These are phyloP conservation scores for Fomitopsis pulvina DNA, from an alignment of 768 basidiomycete genomes.

Conservation along the genomic window DNA sequence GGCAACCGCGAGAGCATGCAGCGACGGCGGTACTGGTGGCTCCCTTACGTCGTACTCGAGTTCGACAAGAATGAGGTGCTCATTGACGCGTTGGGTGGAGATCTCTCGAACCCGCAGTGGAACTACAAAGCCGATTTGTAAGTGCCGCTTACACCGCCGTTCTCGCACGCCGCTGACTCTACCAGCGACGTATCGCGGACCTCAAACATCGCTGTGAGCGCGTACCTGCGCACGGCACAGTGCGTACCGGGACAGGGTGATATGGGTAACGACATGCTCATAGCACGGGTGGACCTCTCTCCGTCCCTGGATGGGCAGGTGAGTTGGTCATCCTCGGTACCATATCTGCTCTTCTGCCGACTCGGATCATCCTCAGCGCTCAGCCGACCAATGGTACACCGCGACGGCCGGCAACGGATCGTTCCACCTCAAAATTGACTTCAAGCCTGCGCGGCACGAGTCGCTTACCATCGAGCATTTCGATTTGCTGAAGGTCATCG, in stretches of 20 bases:
- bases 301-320: slow-evolving; percentile 78
- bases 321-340: slow-evolving; percentile 28
- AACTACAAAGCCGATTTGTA: slow-evolving; percentile 95
- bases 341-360: not conserved
- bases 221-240: slow-evolving; percentile 82
- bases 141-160: slow-evolving; percentile 26
- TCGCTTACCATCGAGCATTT: slow-evolving; percentile 93
- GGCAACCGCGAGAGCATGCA: slow-evolving; percentile 83
- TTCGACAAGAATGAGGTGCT: slow-evolving; percentile 97
- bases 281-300: slow-evolving; percentile 87
- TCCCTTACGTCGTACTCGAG: slow-evolving; percentile 96
- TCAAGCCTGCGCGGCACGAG: slow-evolving; percentile 80
- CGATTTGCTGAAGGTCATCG: slow-evolving; percentile 95
- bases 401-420: slow-evolving; percentile 82
- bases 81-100: slow-evolving; percentile 94
- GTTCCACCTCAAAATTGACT: slow-evolving; percentile 94
- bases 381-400: slow-evolving; percentile 87
- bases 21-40: slow-evolving; percentile 89
- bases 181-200: slow-evolving; percentile 89
- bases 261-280: slow-evolving; percentile 95
- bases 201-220: slow-evolving; percentile 86
- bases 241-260: slow-evolving; percentile 73
- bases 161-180: not conserved
- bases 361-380: slow-evolving; percentile 40
- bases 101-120: slow-evolving; percentile 86